Percentiles rank a stretch among this genome's conserved stretches.
phyloP scores from a whole-genome alignment of 2,329 filamentous ascomycete species.

The Fonsecaea pugnacius region DNA sequence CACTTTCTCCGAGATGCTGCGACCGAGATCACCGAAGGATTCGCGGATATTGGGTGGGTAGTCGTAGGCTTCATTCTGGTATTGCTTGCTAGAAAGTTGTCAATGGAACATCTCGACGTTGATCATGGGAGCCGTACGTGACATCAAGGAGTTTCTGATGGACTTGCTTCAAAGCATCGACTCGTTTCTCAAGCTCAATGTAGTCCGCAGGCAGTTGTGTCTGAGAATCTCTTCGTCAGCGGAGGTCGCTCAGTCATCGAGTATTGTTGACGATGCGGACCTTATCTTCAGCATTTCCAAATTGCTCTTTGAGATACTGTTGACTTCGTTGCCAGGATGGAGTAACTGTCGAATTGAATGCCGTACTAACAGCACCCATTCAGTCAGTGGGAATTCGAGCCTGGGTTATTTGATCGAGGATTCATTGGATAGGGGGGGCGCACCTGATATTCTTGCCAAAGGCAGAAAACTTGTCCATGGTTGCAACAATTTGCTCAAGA shows the following conservation, averaged over 20 bases:
- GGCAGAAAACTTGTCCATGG: constrained; percentile 71
- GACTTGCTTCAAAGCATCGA: constrained; percentile 94
- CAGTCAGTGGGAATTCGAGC: constrained; percentile 34
- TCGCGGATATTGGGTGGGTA: constrained; percentile 98
- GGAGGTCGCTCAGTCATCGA: neutral
- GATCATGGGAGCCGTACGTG: constrained; percentile 63
- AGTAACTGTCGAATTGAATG: constrained; percentile 77
- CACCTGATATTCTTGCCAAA: constrained; percentile 74
- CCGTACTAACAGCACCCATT: constrained; percentile 48
- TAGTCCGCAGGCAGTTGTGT: constrained; percentile 97
- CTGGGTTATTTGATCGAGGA: constrained; percentile 25
- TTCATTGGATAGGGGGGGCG: constrained; percentile 27
- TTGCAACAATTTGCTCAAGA: constrained; percentile 2
- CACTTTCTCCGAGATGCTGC: constrained; percentile 95
- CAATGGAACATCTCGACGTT: constrained; percentile 3
- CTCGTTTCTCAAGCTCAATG: constrained; percentile 96
- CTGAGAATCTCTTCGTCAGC: constrained; percentile 51
- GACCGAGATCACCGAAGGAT: constrained; percentile 93
- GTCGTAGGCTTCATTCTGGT: constrained; percentile 84
- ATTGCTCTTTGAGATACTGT: constrained; percentile 97
- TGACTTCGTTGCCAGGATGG: constrained; percentile 93
- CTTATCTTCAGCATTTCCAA: constrained; percentile 94
- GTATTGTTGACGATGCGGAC: constrained; percentile 49
- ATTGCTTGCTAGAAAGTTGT: constrained; percentile 71
- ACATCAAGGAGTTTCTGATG: constrained; percentile 97